A percentile compares a stretch with the other conserved stretches of the same genome.
These are phyloP conservation scores for Odontarrhena argentea DNA, from an alignment of 345 rosid genomes.

Conservation along the genomic window DNA sequence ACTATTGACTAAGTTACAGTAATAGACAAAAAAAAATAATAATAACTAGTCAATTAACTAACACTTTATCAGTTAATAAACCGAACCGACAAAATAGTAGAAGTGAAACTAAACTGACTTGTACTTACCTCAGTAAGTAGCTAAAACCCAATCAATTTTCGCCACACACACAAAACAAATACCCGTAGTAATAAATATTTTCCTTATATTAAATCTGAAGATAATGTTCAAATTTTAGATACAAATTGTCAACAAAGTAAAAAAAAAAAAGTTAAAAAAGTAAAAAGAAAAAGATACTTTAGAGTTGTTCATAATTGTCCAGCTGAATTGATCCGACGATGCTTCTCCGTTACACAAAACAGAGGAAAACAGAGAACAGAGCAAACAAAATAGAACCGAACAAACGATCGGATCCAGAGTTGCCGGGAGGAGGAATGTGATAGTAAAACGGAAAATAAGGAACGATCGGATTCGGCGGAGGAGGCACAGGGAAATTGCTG, in stretches of 20 bases:
- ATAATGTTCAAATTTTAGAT: constrained; percentile 16
- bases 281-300: neutral
- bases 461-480: constrained; percentile 96
- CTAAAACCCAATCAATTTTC: neutral
- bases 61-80: neutral
- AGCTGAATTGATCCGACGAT: constrained; percentile 1
- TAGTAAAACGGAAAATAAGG: constrained; percentile 95
- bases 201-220: neutral
- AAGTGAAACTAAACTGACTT: constrained; percentile 2
- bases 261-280: constrained; percentile 2
- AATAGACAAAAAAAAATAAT: no score
- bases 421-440: constrained; percentile 65
- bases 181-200: neutral
- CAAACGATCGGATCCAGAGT: constrained; percentile 28
- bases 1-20: neutral
- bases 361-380: constrained; percentile 32
- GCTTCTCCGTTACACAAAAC: constrained; percentile 34
- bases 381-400: constrained; percentile 13
- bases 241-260: constrained; percentile 27
- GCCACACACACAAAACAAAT: neutral
- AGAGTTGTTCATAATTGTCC: neutral
- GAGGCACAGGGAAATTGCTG: constrained; percentile 57
- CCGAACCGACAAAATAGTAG: constrained; percentile 21
- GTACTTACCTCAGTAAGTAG: neutral
- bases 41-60: no score